phyloP scores from a whole-genome alignment of 805 yeast genomes.

The Metschnikowia hibisci region DNA sequence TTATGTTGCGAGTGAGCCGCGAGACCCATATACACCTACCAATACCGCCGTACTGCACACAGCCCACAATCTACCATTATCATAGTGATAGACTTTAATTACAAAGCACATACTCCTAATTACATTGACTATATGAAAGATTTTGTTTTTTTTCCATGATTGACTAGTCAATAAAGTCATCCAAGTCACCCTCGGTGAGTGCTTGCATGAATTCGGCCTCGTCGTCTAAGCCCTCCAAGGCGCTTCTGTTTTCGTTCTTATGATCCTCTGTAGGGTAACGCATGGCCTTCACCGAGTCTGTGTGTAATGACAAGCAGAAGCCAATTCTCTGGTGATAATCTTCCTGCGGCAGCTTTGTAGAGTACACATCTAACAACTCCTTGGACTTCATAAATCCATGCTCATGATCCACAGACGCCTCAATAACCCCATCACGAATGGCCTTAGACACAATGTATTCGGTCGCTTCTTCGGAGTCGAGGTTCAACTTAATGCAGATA shows the following conservation, averaged over 20 bases:
- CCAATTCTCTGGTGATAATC: constrained; percentile 91
- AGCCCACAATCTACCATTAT: background rate
- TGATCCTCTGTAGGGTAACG: constrained; percentile 63
- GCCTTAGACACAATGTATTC: constrained; percentile 97
- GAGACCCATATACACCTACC: no score
- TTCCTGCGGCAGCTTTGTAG: constrained; percentile 80
- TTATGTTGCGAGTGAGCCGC: background rate
- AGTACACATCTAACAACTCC: constrained; percentile 81
- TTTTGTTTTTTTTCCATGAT: background rate
- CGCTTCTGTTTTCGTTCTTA: constrained; percentile 28
- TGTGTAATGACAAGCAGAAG: constrained; percentile 85
- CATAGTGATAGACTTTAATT: no score
- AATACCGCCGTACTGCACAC: background rate
- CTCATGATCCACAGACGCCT: constrained; percentile 88
- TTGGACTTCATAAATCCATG: constrained; percentile 87
- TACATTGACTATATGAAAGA: background rate
- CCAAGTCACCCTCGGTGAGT: constrained; percentile 54
- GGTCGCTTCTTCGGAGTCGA: constrained; percentile 92
- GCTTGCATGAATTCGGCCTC: constrained; percentile 43
- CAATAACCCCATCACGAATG: constrained; percentile 95
- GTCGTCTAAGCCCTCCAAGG: constrained; percentile 34
- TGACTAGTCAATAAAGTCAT: constrained; percentile 43
- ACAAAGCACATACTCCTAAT: no score
- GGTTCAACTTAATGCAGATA: constrained; percentile 84
- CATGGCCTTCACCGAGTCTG: constrained; percentile 92